Base-by-base conservation (phyloP, 352 stramenopile genomes). In the Aphanomyces cochlioides region DNA sequence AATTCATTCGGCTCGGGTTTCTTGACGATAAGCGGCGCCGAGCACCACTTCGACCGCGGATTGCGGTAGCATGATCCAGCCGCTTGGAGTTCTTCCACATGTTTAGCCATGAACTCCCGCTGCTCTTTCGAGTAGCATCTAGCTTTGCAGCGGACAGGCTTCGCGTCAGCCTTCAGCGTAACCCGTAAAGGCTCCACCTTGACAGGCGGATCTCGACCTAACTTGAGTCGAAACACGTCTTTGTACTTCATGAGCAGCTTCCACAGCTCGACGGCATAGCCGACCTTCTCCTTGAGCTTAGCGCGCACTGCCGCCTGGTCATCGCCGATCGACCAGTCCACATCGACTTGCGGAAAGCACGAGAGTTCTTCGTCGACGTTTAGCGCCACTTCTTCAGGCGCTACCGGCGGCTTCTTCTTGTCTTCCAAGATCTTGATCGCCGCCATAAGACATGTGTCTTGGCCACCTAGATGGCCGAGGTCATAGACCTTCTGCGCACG, bases 151-250 rank as follows among this genome's bases (percentile, higher is more conserved):
- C 71, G 73, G 8, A 69, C 47, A 39, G 68, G 60, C 38, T 54
- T 47, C 1, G 73, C 45, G n/a, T 48, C 66, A 50, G 45, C 28
- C 39, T 74, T 77, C 13, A 77, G 59, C 19, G 38, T 67, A 15
- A 72, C 73, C 40, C 47, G 69, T 28, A 77, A 37, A 5, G 67
- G 67, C 47, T 36, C 38, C 12, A 67, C 36, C 8, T 77, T 60
- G 45, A 74, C 60, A 13, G 57, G 73, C 19, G 67, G 73, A 50
- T 74, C 58, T 19, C 36, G 39, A 4, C 68, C 67, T 54, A 77
- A 57, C 19, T 38, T 21, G 5, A 60, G 34, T 15, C 72, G 43
- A 47, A 74, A 76, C 13, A 68, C 41, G 50, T 69, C 63, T 36
- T 38, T 2, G 50, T 69, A 43, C 15, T 61, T 45, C 4, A 37